Evolutionary conservation across 495 filamentous ascomycete species (phyloP).

Genomic region (Penicillium herquei): DNA sequence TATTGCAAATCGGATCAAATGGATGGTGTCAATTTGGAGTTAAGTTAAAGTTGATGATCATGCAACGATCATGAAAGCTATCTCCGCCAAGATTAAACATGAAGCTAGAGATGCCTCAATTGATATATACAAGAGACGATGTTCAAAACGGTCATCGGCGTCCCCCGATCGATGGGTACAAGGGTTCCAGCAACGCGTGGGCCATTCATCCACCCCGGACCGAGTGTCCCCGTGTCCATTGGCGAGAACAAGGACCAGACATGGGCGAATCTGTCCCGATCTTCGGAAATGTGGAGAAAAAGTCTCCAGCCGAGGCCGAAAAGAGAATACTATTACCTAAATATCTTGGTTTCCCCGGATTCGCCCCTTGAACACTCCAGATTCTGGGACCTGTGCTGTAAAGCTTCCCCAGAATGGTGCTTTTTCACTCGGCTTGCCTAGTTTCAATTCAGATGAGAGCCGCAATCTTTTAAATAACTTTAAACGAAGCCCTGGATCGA

Average conservation of each 20-base stretch:
- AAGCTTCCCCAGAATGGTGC: conserved; percentile 37
- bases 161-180: conserved; percentile 5
- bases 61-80: conserved; percentile 2
- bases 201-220: conserved; percentile 4
- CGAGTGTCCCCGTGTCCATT: conserved; percentile 4
- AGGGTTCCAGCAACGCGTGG: conserved; percentile 3
- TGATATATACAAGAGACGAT: conserved; percentile 7
- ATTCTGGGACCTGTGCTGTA: neutral
- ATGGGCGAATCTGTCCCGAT: neutral
- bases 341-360: conserved; percentile 47
- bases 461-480: neutral
- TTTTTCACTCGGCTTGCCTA: neutral
- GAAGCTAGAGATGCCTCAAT: conserved; percentile 5
- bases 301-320: neutral
- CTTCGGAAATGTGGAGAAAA: conserved; percentile 3
- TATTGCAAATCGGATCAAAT: neutral
- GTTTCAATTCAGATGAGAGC: neutral
- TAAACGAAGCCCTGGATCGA: neutral
- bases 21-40: neutral
- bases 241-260: neutral
- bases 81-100: conserved; percentile 2
- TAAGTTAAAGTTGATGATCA: conserved; percentile 6
- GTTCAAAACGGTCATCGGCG: conserved; percentile 10
- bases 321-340: conserved; percentile 8
- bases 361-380: conserved; percentile 45